These are phyloP conservation scores for Fusarium azukiicola DNA, from an alignment of 2,329 filamentous ascomycete species.

Conservation along the genomic window DNA sequence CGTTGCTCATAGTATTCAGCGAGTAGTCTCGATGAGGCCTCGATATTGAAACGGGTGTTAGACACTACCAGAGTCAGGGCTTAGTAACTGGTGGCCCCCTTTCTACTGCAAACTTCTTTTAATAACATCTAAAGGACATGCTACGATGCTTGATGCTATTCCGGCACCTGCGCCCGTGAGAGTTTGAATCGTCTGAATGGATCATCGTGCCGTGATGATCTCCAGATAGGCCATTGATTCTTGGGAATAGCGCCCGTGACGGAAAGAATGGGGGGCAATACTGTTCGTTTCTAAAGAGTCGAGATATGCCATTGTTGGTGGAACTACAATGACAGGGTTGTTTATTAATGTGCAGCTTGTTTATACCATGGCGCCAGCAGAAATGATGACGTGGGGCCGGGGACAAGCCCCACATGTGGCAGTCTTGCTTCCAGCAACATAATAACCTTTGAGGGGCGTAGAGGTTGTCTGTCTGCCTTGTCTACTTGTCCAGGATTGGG, in stretches of 20 bases:
- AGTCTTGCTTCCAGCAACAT: not conserved
- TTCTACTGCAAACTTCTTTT: conserved; percentile 23
- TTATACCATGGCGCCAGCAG: conserved; percentile 12
- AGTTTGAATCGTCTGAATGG: conserved; percentile 23
- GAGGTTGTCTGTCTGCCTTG: conserved; percentile 27
- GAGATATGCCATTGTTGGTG: conserved; percentile 23
- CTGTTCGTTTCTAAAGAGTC: conserved; percentile 5
- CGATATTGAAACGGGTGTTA: conserved; percentile 2
- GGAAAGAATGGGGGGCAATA: conserved; percentile 24
- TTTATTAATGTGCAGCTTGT: conserved; percentile 23
- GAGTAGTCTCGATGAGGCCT: not conserved
- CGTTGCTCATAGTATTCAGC: not conserved
- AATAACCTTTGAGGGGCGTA: conserved; percentile 23
- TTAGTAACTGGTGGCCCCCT: conserved; percentile 20
- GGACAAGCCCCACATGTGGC: not conserved
- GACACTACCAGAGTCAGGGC: not conserved
- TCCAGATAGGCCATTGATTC: conserved; percentile 22
- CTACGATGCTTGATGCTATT: conserved; percentile 12
- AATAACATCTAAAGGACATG: conserved; percentile 25
- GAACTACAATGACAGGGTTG: conserved; percentile 20
- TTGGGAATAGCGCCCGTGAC: conserved; percentile 22
- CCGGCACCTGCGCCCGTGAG: conserved; percentile 19
- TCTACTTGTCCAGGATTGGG: conserved; percentile 24
- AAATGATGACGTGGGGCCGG: not conserved
- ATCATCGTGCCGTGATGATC: conserved; percentile 19